phyloP scores from a whole-genome alignment of 129 eudicot species.

The Sambucus nigra region DNA sequence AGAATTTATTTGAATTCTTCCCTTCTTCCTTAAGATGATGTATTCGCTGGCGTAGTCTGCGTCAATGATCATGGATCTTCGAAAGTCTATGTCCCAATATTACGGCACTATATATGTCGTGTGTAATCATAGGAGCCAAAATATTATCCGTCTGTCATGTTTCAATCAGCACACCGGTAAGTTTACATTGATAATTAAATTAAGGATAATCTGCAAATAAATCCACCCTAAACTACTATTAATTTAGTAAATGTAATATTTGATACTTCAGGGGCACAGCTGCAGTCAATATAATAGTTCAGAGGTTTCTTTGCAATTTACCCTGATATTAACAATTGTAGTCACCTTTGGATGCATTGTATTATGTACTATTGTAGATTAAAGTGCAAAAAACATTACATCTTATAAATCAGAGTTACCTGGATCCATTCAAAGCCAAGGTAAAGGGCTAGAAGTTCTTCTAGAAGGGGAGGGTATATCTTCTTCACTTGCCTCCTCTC shows the following conservation, averaged over 20 bases:
- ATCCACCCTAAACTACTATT: no score
- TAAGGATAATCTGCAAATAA: no score
- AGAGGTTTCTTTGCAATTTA: no score
- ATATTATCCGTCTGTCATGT: constrained; percentile 70
- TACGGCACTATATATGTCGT: constrained; percentile 83
- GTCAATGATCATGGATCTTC: constrained; percentile 80
- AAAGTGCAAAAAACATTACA: no score
- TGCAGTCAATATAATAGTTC: no score
- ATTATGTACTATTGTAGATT: no score
- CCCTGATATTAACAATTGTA: no score
- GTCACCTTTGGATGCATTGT: no score
- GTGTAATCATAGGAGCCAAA: constrained; percentile 84
- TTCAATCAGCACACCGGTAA: not conserved
- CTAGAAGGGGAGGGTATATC: constrained; percentile 87
- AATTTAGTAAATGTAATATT: no score
- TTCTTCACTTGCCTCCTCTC: constrained; percentile 95
- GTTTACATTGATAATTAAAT: no score
- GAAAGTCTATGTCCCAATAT: constrained; percentile 86
- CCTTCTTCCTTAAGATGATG: constrained; percentile 60
- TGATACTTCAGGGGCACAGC: no score
- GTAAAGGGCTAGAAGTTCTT: constrained; percentile 78
- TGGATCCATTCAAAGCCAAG: constrained; percentile 98
- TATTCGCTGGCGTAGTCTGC: constrained; percentile 67
- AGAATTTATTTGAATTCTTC: constrained; percentile 32
- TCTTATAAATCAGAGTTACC: constrained; percentile 24